These are phyloP conservation scores for Colletotrichum godetiae DNA, from an alignment of 2,329 filamentous ascomycete species.

Conservation along the genomic window DNA sequence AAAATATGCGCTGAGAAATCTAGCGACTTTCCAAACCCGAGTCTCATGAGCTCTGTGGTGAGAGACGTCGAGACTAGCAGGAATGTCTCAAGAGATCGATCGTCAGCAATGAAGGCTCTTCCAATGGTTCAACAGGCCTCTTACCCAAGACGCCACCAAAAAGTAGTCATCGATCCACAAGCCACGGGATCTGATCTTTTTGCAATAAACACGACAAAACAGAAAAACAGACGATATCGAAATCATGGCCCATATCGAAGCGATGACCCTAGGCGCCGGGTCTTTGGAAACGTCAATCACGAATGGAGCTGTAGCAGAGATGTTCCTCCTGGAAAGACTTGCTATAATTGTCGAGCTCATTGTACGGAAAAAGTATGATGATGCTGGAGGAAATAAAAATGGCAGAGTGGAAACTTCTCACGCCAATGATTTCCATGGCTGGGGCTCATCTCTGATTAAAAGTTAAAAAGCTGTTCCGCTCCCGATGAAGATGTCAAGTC, in stretches of 20 bases:
- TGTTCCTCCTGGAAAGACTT: not conserved
- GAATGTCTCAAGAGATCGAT: not conserved
- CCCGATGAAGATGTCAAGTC: not conserved
- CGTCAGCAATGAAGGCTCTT: not conserved
- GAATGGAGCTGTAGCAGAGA: not conserved
- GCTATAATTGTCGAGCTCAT: not conserved
- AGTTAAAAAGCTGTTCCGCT: not conserved
- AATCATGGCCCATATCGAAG: constrained; percentile 34
- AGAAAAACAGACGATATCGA: constrained; percentile 30
- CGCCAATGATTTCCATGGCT: not conserved
- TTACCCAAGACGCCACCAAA: constrained; percentile 36
- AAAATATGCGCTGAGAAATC: constrained; percentile 12
- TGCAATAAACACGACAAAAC: constrained; percentile 39
- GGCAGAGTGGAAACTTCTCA: not conserved
- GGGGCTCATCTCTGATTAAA: not conserved
- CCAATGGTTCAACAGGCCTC: not conserved
- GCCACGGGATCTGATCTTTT: constrained; percentile 25
- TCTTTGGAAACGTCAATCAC: constrained; percentile 18
- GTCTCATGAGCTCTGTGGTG: constrained; percentile 30
- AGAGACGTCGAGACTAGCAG: constrained; percentile 14
- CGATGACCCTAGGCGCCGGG: constrained; percentile 19
- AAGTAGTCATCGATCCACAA: constrained; percentile 41
- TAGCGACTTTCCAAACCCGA: constrained; percentile 26
- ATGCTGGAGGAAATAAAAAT: not conserved
- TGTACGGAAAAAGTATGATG: not conserved